Conservation (phyloP, 306 rosid genomes). For the Vigna mungo region DNA sequence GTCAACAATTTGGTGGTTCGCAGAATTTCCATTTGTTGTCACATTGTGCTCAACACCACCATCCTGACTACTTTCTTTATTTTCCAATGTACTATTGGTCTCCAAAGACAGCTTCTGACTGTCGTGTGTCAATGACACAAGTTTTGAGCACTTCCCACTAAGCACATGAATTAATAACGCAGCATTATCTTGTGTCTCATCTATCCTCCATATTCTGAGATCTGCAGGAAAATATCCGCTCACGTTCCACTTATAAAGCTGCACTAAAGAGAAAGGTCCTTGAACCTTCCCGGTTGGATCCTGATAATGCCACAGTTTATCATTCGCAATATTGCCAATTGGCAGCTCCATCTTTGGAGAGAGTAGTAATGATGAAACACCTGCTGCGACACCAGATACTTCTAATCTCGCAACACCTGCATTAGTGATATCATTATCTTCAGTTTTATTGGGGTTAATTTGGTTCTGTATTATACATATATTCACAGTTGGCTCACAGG, state of each 20-base stretch:
- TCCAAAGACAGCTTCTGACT: slow-evolving; percentile 43
- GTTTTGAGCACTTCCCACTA: slow-evolving; percentile 50
- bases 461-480: slow-evolving; percentile 40
- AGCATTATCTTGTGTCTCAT: slow-evolving; percentile 61
- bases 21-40: slow-evolving; percentile 41
- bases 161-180: slow-evolving; percentile 62
- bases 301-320: slow-evolving; percentile 74
- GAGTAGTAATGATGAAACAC: slow-evolving; percentile 46
- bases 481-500: slow-evolving; percentile 46
- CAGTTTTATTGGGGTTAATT: slow-evolving; percentile 44
- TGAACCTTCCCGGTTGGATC: slow-evolving; percentile 82
- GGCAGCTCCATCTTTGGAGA: slow-evolving; percentile 53
- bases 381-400: slow-evolving; percentile 46
- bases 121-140: slow-evolving; percentile 43
- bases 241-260: slow-evolving; percentile 67
- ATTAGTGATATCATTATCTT: slow-evolving; percentile 44
- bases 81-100: slow-evolving; percentile 42
- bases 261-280: slow-evolving; percentile 76
- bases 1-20: slow-evolving; percentile 45
- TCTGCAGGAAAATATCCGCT: slow-evolving; percentile 66
- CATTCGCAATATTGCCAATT: slow-evolving; percentile 47
- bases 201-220: slow-evolving; percentile 74
- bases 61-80: slow-evolving; percentile 48
- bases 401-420: slow-evolving; percentile 46
- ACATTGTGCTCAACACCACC: slow-evolving; percentile 37